Evolutionary conservation across 495 filamentous ascomycete species (phyloP).

Genomic region (Entonaema liquescens): DNA sequence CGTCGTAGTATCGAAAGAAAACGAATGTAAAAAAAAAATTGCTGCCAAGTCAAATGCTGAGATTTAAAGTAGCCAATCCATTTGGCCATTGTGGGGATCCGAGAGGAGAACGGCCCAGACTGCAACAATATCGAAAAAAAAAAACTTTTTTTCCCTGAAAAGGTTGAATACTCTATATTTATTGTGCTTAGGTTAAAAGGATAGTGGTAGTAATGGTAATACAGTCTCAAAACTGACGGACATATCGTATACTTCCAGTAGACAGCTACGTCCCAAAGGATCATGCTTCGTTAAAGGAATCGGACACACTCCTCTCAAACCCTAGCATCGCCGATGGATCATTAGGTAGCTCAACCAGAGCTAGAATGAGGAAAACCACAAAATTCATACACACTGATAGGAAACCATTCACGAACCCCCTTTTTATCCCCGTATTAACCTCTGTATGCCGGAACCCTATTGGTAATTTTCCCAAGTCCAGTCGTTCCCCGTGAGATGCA

Average conservation of each 20-base stretch:
- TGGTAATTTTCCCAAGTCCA: slow-evolving; percentile 6
- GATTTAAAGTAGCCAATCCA: slow-evolving; percentile 29
- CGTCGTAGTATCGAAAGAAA: neutral
- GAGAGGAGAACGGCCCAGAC: slow-evolving; percentile 19
- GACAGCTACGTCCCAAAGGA: slow-evolving; percentile 6
- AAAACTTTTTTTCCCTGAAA: neutral
- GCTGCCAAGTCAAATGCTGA: slow-evolving; percentile 30
- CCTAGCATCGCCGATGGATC: neutral
- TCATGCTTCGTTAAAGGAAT: slow-evolving; percentile 7
- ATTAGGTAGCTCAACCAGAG: neutral
- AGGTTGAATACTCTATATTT: neutral
- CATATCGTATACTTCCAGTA: slow-evolving; percentile 11
- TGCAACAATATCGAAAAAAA: slow-evolving; percentile 28
- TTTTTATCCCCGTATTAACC: slow-evolving; percentile 14
- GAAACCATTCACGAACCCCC: neutral
- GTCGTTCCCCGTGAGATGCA: slow-evolving; percentile 6
- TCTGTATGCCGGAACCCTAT: slow-evolving; percentile 6
- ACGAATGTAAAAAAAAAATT: neutral
- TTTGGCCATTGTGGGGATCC: slow-evolving; percentile 26
- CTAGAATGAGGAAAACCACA: neutral
- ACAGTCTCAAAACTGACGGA: neutral
- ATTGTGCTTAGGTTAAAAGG: slow-evolving; percentile 4
- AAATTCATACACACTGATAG: neutral
- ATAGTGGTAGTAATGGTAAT: neutral
- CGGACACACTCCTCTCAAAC: neutral